phyloP scores from a whole-genome alignment of 805 yeast genomes.

The Candida germanica region DNA sequence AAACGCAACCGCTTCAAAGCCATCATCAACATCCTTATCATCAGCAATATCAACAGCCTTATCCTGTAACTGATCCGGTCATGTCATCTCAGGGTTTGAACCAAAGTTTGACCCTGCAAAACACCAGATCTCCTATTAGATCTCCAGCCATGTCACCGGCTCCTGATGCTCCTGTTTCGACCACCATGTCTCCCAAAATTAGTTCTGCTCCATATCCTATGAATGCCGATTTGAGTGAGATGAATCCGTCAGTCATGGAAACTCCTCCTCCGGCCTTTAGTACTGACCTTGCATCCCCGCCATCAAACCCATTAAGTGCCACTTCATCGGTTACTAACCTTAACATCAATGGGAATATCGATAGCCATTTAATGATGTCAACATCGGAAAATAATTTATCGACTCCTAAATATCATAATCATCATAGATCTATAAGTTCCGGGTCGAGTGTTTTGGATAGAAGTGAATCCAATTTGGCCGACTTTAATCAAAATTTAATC shows the following conservation, averaged over 20 bases:
- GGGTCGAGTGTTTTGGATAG: conserved; percentile 34
- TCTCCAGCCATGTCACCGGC: not conserved
- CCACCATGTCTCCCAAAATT: not conserved
- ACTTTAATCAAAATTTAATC: conserved; percentile 50
- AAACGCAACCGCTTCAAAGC: too few relatives aligned
- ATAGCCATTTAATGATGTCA: conserved; percentile 10
- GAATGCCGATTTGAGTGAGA: not conserved
- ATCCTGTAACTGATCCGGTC: conserved; percentile 3
- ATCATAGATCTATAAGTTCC: conserved; percentile 35
- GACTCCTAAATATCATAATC: conserved; percentile 19
- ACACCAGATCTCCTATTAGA: not conserved
- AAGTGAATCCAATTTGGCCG: conserved; percentile 40
- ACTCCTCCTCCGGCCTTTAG: conserved; percentile 28
- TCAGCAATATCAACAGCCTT: conserved; percentile 2
- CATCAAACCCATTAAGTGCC: conserved; percentile 28
- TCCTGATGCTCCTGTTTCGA: conserved; percentile 3
- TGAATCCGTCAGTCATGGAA: conserved; percentile 6
- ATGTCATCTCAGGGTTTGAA: conserved; percentile 1
- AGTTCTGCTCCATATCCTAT: conserved; percentile 4
- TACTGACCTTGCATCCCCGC: conserved; percentile 20
- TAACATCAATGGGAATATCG: conserved; percentile 12
- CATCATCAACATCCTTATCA: not conserved
- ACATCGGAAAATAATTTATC: conserved; percentile 28
- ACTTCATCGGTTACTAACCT: conserved; percentile 37
- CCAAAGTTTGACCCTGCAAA: too few relatives aligned